Evolutionary conservation across 257 asterid species (phyloP).

Genomic region (Plantago ovata): DNA sequence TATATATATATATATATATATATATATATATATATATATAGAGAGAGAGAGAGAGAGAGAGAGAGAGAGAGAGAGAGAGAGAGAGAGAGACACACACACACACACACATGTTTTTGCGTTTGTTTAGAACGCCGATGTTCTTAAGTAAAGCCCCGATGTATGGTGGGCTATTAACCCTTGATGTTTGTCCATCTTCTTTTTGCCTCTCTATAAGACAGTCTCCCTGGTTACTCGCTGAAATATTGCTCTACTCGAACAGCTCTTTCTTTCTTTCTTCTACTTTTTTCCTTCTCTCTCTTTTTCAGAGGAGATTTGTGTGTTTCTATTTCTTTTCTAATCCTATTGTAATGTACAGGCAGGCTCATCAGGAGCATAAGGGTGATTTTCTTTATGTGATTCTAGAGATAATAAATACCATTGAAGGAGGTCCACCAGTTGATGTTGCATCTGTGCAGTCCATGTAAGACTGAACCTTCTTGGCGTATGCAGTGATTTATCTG

Average conservation of each 20-base stretch:
- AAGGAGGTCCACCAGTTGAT: conserved; percentile 97
- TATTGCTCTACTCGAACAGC: conserved; percentile 14
- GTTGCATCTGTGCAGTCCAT: conserved; percentile 93
- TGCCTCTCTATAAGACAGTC: too few relatives aligned
- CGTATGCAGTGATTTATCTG: neutral
- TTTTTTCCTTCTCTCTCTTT: conserved; percentile 7
- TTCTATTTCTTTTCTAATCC: conserved; percentile 20
- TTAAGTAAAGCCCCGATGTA: too few relatives aligned
- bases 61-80: too few relatives aligned
- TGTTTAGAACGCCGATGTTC: too few relatives aligned
- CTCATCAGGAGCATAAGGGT: conserved; percentile 84
- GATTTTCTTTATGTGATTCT: conserved; percentile 70
- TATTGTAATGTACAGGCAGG: conserved; percentile 71
- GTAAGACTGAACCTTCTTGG: conserved; percentile 49
- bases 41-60: too few relatives aligned
- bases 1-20: too few relatives aligned
- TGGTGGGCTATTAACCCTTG: too few relatives aligned
- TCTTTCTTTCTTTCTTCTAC: conserved; percentile 15
- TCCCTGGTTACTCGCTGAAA: too few relatives aligned
- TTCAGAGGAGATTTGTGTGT: conserved; percentile 15
- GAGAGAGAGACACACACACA: too few relatives aligned
- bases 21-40: too few relatives aligned
- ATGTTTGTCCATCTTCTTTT: too few relatives aligned
- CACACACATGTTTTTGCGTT: too few relatives aligned
- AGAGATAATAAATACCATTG: conserved; percentile 86